phyloP scores from a whole-genome alignment of 2,329 filamentous ascomycete genomes.

The Metarhizium sp. region DNA sequence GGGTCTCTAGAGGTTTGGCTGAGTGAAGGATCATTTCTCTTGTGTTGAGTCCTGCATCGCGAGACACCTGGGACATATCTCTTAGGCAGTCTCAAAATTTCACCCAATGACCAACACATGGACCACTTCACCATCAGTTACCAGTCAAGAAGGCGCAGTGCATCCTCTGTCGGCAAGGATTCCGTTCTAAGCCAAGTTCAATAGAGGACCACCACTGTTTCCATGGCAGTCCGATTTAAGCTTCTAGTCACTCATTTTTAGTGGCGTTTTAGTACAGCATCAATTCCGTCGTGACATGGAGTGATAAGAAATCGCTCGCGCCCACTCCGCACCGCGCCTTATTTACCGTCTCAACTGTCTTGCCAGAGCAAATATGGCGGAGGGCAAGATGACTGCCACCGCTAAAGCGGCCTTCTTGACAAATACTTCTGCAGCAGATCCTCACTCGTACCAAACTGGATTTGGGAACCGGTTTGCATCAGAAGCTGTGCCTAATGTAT shows the following conservation, averaged over 20 bases:
- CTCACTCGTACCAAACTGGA: slow-evolving; percentile 46
- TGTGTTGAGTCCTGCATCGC: too few species aligned
- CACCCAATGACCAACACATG: neutral
- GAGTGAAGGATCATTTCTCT: neutral
- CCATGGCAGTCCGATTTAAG: neutral
- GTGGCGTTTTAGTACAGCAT: neutral
- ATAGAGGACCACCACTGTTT: neutral
- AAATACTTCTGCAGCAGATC: slow-evolving; percentile 18
- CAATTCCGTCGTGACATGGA: neutral
- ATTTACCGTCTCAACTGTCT: neutral
- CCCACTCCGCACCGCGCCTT: neutral
- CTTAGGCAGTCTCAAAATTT: neutral
- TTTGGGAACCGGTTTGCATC: slow-evolving; percentile 43
- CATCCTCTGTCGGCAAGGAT: neutral
- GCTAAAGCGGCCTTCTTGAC: slow-evolving; percentile 13
- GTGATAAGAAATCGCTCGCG: neutral
- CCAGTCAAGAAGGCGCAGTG: neutral
- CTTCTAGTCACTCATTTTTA: neutral
- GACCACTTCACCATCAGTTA: neutral
- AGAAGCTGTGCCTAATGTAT: slow-evolving; percentile 34
- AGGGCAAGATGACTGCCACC: slow-evolving; percentile 9
- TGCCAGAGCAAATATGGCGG: slow-evolving; percentile 1
- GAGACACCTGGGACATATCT: neutral
- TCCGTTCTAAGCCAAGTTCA: neutral
- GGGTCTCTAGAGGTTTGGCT: neutral